A percentile compares a stretch with the other conserved stretches of the same genome.
These are phyloP conservation scores for Suhomyces prunicola DNA, from an alignment of 805 yeast species.

Conservation along the genomic window DNA sequence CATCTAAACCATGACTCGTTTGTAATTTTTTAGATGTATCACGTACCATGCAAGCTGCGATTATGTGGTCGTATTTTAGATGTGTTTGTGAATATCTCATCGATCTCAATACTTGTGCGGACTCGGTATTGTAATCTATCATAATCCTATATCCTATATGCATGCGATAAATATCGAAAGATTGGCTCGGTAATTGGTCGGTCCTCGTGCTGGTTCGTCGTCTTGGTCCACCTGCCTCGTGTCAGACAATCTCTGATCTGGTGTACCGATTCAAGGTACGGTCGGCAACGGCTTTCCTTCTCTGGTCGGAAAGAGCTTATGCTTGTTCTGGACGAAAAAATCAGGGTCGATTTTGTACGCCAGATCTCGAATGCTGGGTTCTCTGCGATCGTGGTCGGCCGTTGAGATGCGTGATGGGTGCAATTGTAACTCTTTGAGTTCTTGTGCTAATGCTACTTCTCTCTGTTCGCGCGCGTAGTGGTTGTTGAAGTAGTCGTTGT, in stretches of 20 bases:
- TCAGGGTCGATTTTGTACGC: constrained; percentile 5
- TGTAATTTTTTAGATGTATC: neutral
- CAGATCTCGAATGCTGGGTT: neutral
- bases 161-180: neutral
- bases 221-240: too few relatives aligned
- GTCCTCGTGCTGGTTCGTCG: too few relatives aligned
- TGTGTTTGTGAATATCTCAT: too few relatives aligned
- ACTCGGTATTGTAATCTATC: neutral
- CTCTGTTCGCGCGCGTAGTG: neutral
- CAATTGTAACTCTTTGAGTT: neutral
- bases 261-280: too few relatives aligned
- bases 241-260: too few relatives aligned
- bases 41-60: neutral
- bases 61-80: neutral
- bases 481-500: constrained; percentile 6
- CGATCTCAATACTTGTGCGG: neutral
- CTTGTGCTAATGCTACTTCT: neutral
- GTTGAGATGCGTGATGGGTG: neutral
- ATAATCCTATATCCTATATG: neutral
- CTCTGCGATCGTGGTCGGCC: neutral
- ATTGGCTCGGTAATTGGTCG: neutral
- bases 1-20: neutral
- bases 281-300: constrained; percentile 6
- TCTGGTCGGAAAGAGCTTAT: constrained; percentile 7
- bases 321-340: constrained; percentile 8